A percentile compares a stretch with the other conserved stretches of the same genome.
Conservation (phyloP, 2,329 filamentous ascomycete species). For the Ophiostoma quercus region DNA sequence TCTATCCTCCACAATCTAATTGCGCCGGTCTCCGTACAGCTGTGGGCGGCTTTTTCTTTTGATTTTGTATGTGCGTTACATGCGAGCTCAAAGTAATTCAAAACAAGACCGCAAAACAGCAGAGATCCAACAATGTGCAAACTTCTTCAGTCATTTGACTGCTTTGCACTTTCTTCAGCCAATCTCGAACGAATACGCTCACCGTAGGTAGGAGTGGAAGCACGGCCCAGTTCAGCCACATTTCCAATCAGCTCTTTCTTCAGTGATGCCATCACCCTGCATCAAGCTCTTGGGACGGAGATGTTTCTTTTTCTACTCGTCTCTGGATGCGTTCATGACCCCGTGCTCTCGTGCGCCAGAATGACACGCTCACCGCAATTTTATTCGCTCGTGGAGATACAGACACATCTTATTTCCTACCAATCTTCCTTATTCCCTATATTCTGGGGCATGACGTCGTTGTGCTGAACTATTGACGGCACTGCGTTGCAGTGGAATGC, state of each 20-base stretch:
- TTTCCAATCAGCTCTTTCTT: not conserved
- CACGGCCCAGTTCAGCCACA: not conserved
- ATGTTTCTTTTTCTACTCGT: not conserved
- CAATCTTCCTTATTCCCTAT: not conserved
- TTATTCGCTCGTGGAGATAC: not conserved
- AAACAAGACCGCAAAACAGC: not conserved
- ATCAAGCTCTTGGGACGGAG: not conserved
- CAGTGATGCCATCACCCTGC: not conserved
- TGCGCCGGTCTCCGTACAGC: not conserved
- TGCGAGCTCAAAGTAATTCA: not conserved
- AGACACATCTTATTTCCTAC: not conserved
- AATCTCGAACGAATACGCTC: not conserved
- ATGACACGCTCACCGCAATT: not conserved
- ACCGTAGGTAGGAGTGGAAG: not conserved
- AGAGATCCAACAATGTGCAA: not conserved
- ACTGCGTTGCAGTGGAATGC: not conserved
- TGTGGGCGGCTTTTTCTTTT: too few relatives aligned
- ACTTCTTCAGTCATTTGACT: not conserved
- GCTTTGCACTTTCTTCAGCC: not conserved
- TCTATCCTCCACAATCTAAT: not conserved
- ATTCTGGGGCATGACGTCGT: slow-evolving; percentile 1
- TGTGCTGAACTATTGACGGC: not conserved
- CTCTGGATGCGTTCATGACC: not conserved
- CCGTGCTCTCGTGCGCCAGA: not conserved
- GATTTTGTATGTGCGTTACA: too few relatives aligned